phyloP scores from a whole-genome alignment of 331 rosid genomes.

The Spiraea crenata region DNA sequence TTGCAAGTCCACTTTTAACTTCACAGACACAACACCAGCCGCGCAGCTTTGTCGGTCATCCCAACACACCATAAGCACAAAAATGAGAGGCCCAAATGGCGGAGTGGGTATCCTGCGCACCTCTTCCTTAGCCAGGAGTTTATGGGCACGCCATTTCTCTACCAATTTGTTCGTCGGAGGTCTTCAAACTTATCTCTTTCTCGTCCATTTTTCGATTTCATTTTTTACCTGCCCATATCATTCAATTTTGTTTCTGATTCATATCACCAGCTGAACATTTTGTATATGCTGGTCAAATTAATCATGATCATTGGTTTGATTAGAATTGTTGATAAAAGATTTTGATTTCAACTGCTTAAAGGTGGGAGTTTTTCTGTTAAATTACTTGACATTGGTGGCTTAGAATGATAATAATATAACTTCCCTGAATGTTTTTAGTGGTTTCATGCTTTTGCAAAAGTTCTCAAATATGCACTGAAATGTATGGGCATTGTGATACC shows the following conservation, averaged over 20 bases:
- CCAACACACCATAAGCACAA: background rate
- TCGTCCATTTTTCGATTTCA: background rate
- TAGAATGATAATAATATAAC: too few species aligned
- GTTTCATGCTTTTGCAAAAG: background rate
- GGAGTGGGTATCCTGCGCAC: conserved; percentile 21
- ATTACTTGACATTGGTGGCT: background rate
- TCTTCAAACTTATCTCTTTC: conserved; percentile 7
- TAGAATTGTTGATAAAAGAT: background rate
- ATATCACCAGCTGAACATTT: too few species aligned
- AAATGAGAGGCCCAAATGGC: conserved; percentile 23
- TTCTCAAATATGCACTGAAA: too few species aligned
- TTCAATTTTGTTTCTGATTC: background rate
- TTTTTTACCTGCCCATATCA: background rate
- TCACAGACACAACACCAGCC: background rate
- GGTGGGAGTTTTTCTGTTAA: background rate
- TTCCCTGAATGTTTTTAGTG: background rate
- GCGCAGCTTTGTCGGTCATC: background rate
- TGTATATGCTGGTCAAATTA: background rate
- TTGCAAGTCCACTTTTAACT: background rate
- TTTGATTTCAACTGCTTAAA: background rate
- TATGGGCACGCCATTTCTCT: conserved; percentile 26
- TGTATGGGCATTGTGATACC: too few species aligned
- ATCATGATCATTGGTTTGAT: background rate
- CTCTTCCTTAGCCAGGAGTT: conserved; percentile 20
- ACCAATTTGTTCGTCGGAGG: conserved; percentile 58